Base-by-base conservation (phyloP, 208 protist genomes). In the Herpetomonas muscarum region DNA sequence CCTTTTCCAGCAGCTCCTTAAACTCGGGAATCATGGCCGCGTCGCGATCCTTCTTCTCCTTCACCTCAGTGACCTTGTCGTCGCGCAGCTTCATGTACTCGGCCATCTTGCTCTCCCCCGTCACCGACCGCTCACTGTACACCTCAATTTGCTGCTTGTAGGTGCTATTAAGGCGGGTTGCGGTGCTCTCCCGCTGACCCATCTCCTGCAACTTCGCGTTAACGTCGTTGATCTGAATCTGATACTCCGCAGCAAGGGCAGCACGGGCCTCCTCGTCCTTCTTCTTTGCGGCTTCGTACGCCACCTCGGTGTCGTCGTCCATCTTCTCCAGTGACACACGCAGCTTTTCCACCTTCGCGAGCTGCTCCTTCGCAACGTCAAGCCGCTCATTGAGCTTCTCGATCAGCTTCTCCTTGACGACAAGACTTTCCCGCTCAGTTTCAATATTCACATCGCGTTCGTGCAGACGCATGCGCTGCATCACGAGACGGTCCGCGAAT, bases 81-180 rank as follows among this genome's bases (percentile, higher is more conserved):
- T 82, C 74, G 17, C 82, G 78, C 17, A 62, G 54, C 29, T 67
- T 42, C 59, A 85, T 76, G 7, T 85, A 64, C 21, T 74, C 65
- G 1, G 75, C 57, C 29, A 82, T 76, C 59, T 90, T 84, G 17
- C 74, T 64, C 31, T 71, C 65, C 22, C 75, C 70, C 3, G 66
- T 53, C 45, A 25, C 61, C 15, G 63, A 63, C 41, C 80, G 73
- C 49, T 70, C 60, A 29, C 59, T 63, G 63, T 86, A 87, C 29
- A 87, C 78, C 54, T 91, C 74, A n/a, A 79, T 48, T 51, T 90
- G 82, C 29, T 73, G 63, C 19, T 79, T 61, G 10, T 85, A 64
- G 10, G 68, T 67, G 2, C 57, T 58, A 25, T 77, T 77, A 42
- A 81, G 68, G 26, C 66, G 62, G 28, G 50, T 3, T 5, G 72